These are phyloP conservation scores for Ustilago hordei DNA, from an alignment of 1,284 basidiomycete genomes.

Conservation along the genomic window DNA sequence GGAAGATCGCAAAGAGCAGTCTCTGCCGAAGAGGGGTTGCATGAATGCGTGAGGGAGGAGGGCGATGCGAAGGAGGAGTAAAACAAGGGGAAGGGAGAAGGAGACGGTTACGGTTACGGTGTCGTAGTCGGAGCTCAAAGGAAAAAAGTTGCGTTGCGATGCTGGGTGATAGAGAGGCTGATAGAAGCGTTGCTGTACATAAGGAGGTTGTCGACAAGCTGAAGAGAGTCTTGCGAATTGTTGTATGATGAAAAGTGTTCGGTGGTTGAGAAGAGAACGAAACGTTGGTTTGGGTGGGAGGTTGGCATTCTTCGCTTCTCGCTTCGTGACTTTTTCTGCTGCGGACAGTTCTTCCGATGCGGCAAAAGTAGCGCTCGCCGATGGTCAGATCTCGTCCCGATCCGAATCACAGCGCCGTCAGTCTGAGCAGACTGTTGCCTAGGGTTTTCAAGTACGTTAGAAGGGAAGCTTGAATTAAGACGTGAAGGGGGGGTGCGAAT, in stretches of 20 bases:
- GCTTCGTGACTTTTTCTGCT: conserved; percentile 8
- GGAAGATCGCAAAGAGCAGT: conserved; percentile 43
- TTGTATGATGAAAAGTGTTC: not conserved
- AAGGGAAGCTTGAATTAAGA: no score
- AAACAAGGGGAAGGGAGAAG: not conserved
- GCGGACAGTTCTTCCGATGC: conserved; percentile 24
- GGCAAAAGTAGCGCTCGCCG: not conserved
- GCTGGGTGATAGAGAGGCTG: not conserved
- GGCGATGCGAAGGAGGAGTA: not conserved
- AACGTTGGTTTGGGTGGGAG: not conserved
- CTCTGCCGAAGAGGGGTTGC: conserved; percentile 50
- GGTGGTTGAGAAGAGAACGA: not conserved
- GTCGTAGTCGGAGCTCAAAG: not conserved
- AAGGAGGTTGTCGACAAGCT: not conserved
- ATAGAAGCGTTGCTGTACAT: not conserved
- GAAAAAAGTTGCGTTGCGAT: not conserved
- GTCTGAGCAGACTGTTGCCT: no score
- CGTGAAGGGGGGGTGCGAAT: no score
- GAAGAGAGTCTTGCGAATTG: not conserved
- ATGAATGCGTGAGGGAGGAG: not conserved
- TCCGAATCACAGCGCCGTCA: not conserved
- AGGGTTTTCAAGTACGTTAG: no score
- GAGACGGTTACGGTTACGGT: not conserved
- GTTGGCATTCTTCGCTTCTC: not conserved
- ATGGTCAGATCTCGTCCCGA: not conserved